Percentiles rank a stretch among this genome's conserved stretches.
phyloP scores from a whole-genome alignment of 352 stramenopile species.

The Pythium rhizo-oryzae region DNA sequence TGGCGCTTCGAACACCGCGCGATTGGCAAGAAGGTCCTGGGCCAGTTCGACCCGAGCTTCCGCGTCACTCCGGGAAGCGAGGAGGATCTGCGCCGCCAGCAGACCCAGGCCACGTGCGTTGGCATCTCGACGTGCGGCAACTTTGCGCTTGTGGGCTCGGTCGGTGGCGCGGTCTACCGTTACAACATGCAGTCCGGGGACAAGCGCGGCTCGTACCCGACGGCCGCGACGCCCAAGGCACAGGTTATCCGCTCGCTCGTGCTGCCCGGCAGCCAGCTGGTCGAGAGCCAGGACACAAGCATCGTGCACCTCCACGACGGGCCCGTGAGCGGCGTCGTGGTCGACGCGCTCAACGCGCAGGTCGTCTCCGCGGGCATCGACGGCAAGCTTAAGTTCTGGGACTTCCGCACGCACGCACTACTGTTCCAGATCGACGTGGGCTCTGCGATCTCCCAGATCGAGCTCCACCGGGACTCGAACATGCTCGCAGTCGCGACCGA shows the following conservation, averaged over 20 bases:
- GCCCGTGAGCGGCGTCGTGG: slow-evolving; percentile 82
- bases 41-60: slow-evolving; percentile 82
- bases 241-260: slow-evolving; percentile 70
- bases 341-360: slow-evolving; percentile 86
- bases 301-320: slow-evolving; percentile 61
- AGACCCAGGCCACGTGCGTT: slow-evolving; percentile 70
- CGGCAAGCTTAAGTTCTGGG: slow-evolving; percentile 91
- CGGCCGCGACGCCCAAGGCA: slow-evolving; percentile 64
- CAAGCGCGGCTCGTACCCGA: slow-evolving; percentile 90
- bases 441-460: slow-evolving; percentile 78
- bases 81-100: slow-evolving; percentile 65
- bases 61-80: slow-evolving; percentile 56
- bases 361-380: slow-evolving; percentile 89
- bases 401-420: slow-evolving; percentile 80
- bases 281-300: slow-evolving; percentile 40
- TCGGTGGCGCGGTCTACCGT: slow-evolving; percentile 92
- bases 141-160: slow-evolving; percentile 93
- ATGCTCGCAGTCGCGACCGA: slow-evolving; percentile 89
- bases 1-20: slow-evolving; percentile 93
- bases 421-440: slow-evolving; percentile 72
- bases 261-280: slow-evolving; percentile 48
- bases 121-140: slow-evolving; percentile 93
- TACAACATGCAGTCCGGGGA: slow-evolving; percentile 97
- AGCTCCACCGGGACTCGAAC: slow-evolving; percentile 87
- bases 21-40: slow-evolving; percentile 94